Percentiles rank a stretch among this genome's conserved stretches.
phyloP scores from a whole-genome alignment of 495 filamentous ascomycete species.

The Aspergillus nidulans region DNA sequence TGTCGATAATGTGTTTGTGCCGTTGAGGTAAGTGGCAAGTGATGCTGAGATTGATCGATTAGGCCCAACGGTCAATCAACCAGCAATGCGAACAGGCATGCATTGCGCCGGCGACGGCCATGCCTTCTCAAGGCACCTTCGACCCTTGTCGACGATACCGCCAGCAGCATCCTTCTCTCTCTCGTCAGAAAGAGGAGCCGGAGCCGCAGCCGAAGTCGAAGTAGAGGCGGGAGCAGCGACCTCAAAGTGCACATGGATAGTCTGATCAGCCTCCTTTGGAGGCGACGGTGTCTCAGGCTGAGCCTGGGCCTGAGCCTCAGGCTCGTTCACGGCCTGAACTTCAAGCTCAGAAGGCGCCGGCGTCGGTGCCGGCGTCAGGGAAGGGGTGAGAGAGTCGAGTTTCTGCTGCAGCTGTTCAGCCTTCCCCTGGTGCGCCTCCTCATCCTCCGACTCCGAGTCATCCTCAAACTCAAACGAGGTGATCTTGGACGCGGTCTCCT shows the following conservation, averaged over 20 bases:
- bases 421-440: slow-evolving; percentile 8
- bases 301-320: background rate
- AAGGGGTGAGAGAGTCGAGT: background rate
- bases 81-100: slow-evolving; percentile 20
- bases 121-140: slow-evolving; percentile 22
- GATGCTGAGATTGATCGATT: background rate
- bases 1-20: no score
- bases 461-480: slow-evolving; percentile 41
- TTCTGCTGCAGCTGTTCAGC: background rate
- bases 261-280: background rate
- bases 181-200: slow-evolving; percentile 1
- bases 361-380: background rate
- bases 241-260: slow-evolving; percentile 15
- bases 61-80: slow-evolving; percentile 9
- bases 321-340: background rate
- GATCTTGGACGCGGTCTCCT: slow-evolving; percentile 41
- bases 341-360: background rate
- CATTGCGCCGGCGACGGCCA: slow-evolving; percentile 22
- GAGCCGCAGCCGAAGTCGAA: background rate
- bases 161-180: slow-evolving; percentile 10
- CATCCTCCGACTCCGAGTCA: slow-evolving; percentile 23
- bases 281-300: background rate
- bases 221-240: slow-evolving; percentile 3
- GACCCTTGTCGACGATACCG: slow-evolving; percentile 20
- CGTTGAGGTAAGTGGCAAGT: background rate